These are phyloP conservation scores for Aspergillus panamensis DNA, from an alignment of 495 filamentous ascomycete species.

Conservation along the genomic window DNA sequence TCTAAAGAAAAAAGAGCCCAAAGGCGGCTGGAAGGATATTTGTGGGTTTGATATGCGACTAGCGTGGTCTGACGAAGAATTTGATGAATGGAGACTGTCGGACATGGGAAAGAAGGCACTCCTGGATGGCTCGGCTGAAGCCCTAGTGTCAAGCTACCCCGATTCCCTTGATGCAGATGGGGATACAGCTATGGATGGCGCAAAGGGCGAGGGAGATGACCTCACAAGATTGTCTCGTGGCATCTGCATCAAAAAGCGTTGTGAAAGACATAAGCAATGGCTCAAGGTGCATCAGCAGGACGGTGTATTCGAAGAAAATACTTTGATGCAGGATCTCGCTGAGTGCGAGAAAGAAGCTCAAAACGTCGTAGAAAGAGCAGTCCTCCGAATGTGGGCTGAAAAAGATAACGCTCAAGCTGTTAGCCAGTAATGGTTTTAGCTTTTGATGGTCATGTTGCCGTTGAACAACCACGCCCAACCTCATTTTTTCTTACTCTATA, in stretches of 20 bases:
- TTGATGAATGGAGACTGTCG: conserved; percentile 52
- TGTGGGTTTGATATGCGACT: conserved; percentile 64
- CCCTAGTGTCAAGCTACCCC: conserved; percentile 33
- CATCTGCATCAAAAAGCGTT: conserved; percentile 53
- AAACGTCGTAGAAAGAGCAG: conserved; percentile 44
- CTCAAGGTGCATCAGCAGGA: conserved; percentile 51
- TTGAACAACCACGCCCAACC: neutral
- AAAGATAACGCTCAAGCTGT: conserved; percentile 30
- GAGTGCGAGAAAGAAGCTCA: conserved; percentile 46
- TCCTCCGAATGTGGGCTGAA: conserved; percentile 45
- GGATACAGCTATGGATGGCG: conserved; percentile 36
- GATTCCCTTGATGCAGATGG: conserved; percentile 33
- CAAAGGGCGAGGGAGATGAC: conserved; percentile 27
- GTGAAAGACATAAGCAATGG: conserved; percentile 52
- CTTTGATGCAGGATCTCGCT: conserved; percentile 37
- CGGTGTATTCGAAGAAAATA: conserved; percentile 44
- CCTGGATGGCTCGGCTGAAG: conserved; percentile 38
- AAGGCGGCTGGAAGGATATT: conserved; percentile 57
- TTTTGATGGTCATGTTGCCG: neutral
- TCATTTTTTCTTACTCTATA: neutral
- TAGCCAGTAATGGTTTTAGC: conserved; percentile 7
- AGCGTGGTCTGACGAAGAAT: conserved; percentile 59
- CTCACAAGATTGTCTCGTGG: conserved; percentile 37
- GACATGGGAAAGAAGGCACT: conserved; percentile 41
- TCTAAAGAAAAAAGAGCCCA: conserved; percentile 47